These are phyloP conservation scores for Fusarium anthophilum DNA, from an alignment of 2,329 filamentous ascomycete genomes.

Conservation along the genomic window DNA sequence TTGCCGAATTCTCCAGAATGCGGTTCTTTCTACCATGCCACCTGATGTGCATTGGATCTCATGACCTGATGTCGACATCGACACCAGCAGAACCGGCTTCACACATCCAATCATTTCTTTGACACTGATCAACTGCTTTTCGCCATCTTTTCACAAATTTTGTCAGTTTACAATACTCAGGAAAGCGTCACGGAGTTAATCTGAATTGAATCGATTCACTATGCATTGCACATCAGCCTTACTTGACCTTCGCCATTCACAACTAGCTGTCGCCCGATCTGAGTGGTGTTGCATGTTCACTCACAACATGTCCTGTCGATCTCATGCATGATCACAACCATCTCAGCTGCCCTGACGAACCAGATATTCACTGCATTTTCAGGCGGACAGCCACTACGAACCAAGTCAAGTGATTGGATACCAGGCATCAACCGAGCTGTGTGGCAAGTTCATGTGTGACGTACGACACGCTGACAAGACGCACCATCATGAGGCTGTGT, in stretches of 20 bases:
- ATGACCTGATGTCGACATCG: neutral
- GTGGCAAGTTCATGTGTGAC: conserved; percentile 21
- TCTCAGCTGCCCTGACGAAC: neutral
- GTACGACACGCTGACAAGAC: conserved; percentile 6
- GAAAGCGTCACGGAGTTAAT: conserved; percentile 22
- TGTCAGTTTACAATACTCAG: neutral
- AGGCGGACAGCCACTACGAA: neutral
- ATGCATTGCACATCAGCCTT: neutral
- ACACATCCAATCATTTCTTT: neutral
- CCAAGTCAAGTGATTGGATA: conserved; percentile 27
- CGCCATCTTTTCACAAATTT: neutral
- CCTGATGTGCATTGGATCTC: neutral
- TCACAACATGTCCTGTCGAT: neutral
- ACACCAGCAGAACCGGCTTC: neutral
- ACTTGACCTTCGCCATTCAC: neutral
- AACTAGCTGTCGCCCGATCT: neutral
- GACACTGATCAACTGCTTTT: neutral
- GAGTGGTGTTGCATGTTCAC: neutral
- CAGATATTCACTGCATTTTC: conserved; percentile 12
- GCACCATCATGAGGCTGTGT: neutral
- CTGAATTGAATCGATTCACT: conserved; percentile 18
- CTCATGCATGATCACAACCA: conserved; percentile 2
- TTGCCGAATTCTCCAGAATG: neutral
- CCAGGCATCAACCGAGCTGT: neutral
- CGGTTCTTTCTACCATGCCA: neutral